A percentile compares a stretch with the other conserved stretches of the same genome.
Conservation (phyloP, 768 basidiomycete species). For the Chiua virens region DNA sequence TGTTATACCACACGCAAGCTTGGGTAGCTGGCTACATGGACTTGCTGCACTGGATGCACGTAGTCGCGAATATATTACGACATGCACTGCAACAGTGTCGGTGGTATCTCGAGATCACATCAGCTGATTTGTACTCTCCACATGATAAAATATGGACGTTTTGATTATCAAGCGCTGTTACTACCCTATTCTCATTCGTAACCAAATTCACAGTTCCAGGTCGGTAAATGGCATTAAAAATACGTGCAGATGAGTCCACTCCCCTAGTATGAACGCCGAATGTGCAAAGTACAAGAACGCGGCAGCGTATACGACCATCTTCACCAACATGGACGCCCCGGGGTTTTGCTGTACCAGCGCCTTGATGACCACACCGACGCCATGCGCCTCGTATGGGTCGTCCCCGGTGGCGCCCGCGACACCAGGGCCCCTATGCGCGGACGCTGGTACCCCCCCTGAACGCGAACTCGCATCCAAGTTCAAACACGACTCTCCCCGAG, state of each 20-base stretch:
- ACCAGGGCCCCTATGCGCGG: too few relatives aligned
- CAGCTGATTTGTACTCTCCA: constrained; percentile 1
- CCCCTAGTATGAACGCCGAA: constrained; percentile 2
- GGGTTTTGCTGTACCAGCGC: constrained; percentile 16
- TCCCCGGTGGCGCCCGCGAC: background rate
- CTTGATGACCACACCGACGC: constrained; percentile 17
- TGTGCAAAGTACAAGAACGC: constrained; percentile 3
- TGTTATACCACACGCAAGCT: constrained; percentile 19
- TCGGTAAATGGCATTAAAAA: background rate
- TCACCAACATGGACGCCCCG: constrained; percentile 9
- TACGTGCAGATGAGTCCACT: background rate
- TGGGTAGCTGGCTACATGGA: constrained; percentile 35
- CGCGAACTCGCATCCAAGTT: too few relatives aligned
- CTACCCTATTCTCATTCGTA: too few relatives aligned
- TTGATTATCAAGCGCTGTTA: too few relatives aligned
- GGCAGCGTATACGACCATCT: constrained; percentile 1
- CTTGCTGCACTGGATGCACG: constrained; percentile 12
- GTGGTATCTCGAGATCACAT: background rate
- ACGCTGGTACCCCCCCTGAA: too few relatives aligned
- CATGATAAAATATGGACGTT: too few relatives aligned
- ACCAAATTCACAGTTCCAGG: too few relatives aligned
- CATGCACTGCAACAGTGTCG: constrained; percentile 1
- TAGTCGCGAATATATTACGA: constrained; percentile 6
- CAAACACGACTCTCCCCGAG: too few relatives aligned
- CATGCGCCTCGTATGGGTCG: constrained; percentile 13